A percentile compares a stretch with the other conserved stretches of the same genome.
Conservation (phyloP, 164 flowering plant genomes). For the Umbellularia californica region DNA sequence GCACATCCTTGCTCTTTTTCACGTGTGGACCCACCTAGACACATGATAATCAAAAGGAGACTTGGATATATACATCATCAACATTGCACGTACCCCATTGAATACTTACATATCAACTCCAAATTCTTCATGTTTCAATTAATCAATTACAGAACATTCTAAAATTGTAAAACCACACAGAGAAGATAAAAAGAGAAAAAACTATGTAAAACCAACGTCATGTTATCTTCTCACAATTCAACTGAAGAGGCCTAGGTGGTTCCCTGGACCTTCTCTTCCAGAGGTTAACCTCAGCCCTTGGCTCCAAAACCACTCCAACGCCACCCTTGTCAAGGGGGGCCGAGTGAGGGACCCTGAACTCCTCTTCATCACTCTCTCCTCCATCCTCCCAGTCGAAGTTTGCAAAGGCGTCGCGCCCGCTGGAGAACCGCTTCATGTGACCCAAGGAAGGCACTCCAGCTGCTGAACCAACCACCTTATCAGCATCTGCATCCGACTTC, state of each 20-base stretch:
- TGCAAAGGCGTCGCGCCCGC: slow-evolving; percentile 51
- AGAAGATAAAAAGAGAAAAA: too few relatives aligned
- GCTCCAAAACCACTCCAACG: slow-evolving; percentile 28
- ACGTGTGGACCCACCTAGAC: too few relatives aligned
- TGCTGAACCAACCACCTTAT: not conserved
- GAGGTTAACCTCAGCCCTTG: slow-evolving; percentile 59
- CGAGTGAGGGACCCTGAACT: slow-evolving; percentile 42
- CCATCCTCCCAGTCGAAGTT: slow-evolving; percentile 58
- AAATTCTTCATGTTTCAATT: too few relatives aligned
- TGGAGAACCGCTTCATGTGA: slow-evolving; percentile 60
- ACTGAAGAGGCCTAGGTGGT: slow-evolving; percentile 52
- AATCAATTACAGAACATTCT: too few relatives aligned
- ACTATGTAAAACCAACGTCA: too few relatives aligned
- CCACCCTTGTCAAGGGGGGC: slow-evolving; percentile 47
- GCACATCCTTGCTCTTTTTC: too few relatives aligned
- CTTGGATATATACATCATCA: too few relatives aligned
- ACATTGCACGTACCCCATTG: too few relatives aligned
- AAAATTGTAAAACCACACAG: too few relatives aligned
- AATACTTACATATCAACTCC: too few relatives aligned
- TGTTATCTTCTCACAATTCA: slow-evolving; percentile 8
- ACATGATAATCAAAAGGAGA: too few relatives aligned
- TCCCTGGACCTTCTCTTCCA: slow-evolving; percentile 76
- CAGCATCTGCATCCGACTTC: slow-evolving; percentile 11
- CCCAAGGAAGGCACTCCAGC: slow-evolving; percentile 31
- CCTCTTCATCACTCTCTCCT: slow-evolving; percentile 32